phyloP scores from a whole-genome alignment of 202 grass and related monocot genomes.

The Schoenoplectus triqueter region DNA sequence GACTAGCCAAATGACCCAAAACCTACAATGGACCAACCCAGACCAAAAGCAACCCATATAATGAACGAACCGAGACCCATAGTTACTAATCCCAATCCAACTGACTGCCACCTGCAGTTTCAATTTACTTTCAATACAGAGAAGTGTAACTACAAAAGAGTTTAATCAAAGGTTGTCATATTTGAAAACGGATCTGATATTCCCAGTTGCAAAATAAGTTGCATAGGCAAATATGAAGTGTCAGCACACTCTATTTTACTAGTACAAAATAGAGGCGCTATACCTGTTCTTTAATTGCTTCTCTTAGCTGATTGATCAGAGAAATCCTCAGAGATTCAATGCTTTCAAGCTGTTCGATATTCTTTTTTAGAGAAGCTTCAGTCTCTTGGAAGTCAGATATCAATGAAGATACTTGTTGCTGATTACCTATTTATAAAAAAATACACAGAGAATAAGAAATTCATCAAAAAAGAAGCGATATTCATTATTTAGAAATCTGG shows the following conservation, averaged over 20 bases:
- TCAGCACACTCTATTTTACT: no score
- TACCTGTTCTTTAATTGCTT: conserved; percentile 80
- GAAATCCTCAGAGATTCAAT: conserved; percentile 49
- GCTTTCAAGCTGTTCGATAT: conserved; percentile 64
- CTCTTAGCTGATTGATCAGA: conserved; percentile 75
- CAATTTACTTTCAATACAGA: neutral
- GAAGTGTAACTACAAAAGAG: neutral
- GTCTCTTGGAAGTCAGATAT: conserved; percentile 64
- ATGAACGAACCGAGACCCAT: neutral
- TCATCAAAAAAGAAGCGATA: neutral
- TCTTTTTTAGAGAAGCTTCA: conserved; percentile 60
- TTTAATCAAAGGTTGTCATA: neutral
- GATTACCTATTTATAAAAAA: conserved; percentile 58
- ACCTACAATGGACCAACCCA: neutral
- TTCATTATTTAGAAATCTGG: conserved; percentile 11
- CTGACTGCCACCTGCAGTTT: neutral
- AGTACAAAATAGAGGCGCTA: neutral
- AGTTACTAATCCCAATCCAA: neutral
- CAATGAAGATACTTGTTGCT: conserved; percentile 58
- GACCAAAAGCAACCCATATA: neutral
- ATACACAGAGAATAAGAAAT: conserved; percentile 19
- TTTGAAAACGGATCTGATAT: neutral
- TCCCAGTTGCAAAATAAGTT: conserved; percentile 9
- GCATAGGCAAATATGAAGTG: no score
- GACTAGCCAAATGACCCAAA: neutral